Conservation (phyloP, 345 rosid genomes). For the Excoecaria agallocha region DNA sequence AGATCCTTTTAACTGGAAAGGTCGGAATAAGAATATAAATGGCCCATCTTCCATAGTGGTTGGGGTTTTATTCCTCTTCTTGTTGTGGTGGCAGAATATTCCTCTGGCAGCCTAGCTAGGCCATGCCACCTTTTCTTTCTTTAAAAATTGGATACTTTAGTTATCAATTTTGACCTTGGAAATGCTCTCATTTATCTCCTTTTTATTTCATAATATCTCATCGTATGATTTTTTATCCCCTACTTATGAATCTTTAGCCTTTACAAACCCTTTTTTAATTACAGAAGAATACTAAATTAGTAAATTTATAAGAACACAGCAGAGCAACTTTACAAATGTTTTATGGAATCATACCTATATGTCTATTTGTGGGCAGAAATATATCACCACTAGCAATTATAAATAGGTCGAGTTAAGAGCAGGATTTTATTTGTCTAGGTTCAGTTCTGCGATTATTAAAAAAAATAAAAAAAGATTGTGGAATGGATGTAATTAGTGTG, state of each 20-base stretch:
- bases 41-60: background rate
- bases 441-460: too few species aligned
- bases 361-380: too few species aligned
- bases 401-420: too few species aligned
- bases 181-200: background rate
- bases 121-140: background rate
- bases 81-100: slow-evolving; percentile 23
- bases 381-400: too few species aligned
- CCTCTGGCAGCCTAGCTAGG: slow-evolving; percentile 10
- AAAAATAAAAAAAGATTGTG: too few species aligned
- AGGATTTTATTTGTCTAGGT: too few species aligned
- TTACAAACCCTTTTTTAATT: too few species aligned
- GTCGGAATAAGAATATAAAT: background rate
- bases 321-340: too few species aligned
- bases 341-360: too few species aligned
- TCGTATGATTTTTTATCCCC: too few species aligned
- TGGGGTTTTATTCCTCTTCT: background rate
- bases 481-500: background rate
- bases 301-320: too few species aligned
- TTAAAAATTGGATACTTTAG: background rate
- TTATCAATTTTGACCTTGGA: background rate
- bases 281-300: too few species aligned
- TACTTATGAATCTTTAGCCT: background rate
- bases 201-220: background rate
- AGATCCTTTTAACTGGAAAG: background rate